Conservation (phyloP, 2,329 filamentous ascomycete genomes). For the Madurella fahalii region DNA sequence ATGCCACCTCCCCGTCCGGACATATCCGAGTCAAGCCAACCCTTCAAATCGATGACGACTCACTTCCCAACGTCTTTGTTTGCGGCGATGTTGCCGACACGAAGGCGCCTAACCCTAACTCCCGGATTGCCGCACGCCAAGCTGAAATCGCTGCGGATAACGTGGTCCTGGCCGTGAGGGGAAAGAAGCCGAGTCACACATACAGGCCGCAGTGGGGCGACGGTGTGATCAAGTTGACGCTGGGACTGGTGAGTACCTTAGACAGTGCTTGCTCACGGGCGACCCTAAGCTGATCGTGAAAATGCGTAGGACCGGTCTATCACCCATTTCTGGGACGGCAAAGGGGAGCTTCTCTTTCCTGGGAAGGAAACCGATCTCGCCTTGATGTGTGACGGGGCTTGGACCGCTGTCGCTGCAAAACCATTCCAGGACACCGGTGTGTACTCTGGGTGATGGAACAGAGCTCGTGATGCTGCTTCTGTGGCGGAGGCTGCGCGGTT, state of each 20-base stretch:
- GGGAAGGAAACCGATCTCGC: slow-evolving; percentile 40
- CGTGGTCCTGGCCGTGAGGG: slow-evolving; percentile 44
- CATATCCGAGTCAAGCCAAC: slow-evolving; percentile 52
- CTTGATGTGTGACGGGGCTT: slow-evolving; percentile 41
- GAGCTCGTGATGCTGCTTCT: no score
- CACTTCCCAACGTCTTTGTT: slow-evolving; percentile 52
- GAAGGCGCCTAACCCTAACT: slow-evolving; percentile 48
- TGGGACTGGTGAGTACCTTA: slow-evolving; percentile 43
- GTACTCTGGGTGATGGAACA: slow-evolving; percentile 1
- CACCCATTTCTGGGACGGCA: slow-evolving; percentile 40
- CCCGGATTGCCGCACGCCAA: slow-evolving; percentile 51
- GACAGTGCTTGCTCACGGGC: neutral
- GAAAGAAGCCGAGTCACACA: slow-evolving; percentile 34
- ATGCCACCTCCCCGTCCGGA: slow-evolving; percentile 42
- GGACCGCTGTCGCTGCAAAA: slow-evolving; percentile 41
- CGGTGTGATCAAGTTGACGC: slow-evolving; percentile 49
- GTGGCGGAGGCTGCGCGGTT: no score
- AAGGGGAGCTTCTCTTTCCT: slow-evolving; percentile 40
- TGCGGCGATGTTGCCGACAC: slow-evolving; percentile 61
- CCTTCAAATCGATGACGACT: slow-evolving; percentile 50
- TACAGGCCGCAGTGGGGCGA: slow-evolving; percentile 46
- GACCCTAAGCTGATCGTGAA: neutral
- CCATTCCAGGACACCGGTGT: slow-evolving; percentile 40
- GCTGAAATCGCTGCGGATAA: slow-evolving; percentile 52
- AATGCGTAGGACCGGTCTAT: slow-evolving; percentile 41